These are phyloP conservation scores for Boletus rubescentipes DNA, from an alignment of 768 basidiomycete species.

Conservation along the genomic window DNA sequence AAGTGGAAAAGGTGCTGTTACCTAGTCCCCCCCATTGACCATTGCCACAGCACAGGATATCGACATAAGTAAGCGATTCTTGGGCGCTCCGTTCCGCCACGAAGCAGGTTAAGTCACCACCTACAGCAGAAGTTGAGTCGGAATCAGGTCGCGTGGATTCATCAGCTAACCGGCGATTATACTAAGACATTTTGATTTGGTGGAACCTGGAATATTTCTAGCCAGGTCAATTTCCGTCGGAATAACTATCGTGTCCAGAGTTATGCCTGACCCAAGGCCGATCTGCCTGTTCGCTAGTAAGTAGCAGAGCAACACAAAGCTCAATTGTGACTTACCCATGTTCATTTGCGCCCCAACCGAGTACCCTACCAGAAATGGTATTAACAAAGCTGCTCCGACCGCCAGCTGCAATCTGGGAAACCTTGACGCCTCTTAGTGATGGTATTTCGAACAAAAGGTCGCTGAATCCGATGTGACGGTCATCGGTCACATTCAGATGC, in stretches of 20 bases:
- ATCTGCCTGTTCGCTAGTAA: slow-evolving; percentile 57
- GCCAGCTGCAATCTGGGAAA: slow-evolving; percentile 73
- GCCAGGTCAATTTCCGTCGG: slow-evolving; percentile 85
- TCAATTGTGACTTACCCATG: slow-evolving; percentile 53
- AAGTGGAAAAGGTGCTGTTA: slow-evolving; percentile 59
- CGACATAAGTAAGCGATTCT: slow-evolving; percentile 39
- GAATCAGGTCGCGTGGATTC: neutral
- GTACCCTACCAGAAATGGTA: slow-evolving; percentile 66
- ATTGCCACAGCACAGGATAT: slow-evolving; percentile 76
- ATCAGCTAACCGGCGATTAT: slow-evolving; percentile 57
- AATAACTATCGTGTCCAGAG: slow-evolving; percentile 66
- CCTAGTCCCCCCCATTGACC: slow-evolving; percentile 83
- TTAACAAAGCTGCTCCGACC: slow-evolving; percentile 69
- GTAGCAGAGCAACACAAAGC: neutral
- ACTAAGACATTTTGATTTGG: slow-evolving; percentile 58
- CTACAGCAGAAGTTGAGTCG: slow-evolving; percentile 33
- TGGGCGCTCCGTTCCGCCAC: slow-evolving; percentile 56
- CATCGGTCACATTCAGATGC: slow-evolving; percentile 30
- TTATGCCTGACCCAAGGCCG: slow-evolving; percentile 65
- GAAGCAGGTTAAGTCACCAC: slow-evolving; percentile 78
- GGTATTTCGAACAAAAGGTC: slow-evolving; percentile 77
- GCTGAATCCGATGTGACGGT: slow-evolving; percentile 59
- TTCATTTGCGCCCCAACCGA: slow-evolving; percentile 90
- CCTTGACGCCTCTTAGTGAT: slow-evolving; percentile 57
- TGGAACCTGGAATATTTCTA: slow-evolving; percentile 49